Evolutionary conservation across 2,329 filamentous ascomycete genomes (phyloP), one percentile per base, ranked within the genome.

Genomic region (Botrytis cinerea): DNA sequence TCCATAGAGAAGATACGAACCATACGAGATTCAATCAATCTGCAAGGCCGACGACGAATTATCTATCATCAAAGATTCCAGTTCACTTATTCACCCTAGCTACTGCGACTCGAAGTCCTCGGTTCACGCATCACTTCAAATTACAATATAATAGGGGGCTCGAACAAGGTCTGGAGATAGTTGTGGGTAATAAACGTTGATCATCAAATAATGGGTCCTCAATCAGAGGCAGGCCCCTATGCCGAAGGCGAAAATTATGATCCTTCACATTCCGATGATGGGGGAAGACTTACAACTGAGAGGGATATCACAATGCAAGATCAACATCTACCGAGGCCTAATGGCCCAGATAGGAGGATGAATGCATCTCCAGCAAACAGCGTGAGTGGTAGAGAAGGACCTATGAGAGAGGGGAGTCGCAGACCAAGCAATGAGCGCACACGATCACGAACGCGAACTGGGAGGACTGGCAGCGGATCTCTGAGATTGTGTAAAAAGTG

Each of bases 401-500:
- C 76, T 18, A 59, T 67, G 68, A 75, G 75, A 63, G 60, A 67
- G n/a, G 74, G 45, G 25, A 69, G 38, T 69, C 71, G 63, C 38
- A 80, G 77, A 62, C 76, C 54, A 9, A 90, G 88, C 81, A 83
- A 81, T 76, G 89, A 91, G 81, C 85, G 87, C 74, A 90, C 87
- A 77, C 83, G 87, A 76, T 89, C 89, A 74, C 84, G 87, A 78
- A 85, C 83, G 64, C 84, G 86, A 77, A 85, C 83, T 78, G 86
- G 86, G 68, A 85, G 89, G 78, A 86, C 86, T 71, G 84, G 85
- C 63, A 91, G 89, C 80, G 88, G 89, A 57, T 87, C 88, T 77
- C 81, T 88, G 74, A 88, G 92, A 77, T 85, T 88, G 57, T 95
- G 93, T 84, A 95, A 94, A 80, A 98, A 97, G 83, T 99, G 96